Conservation (phyloP, 345 rosid genomes). For the Aethionema arabicum region DNA sequence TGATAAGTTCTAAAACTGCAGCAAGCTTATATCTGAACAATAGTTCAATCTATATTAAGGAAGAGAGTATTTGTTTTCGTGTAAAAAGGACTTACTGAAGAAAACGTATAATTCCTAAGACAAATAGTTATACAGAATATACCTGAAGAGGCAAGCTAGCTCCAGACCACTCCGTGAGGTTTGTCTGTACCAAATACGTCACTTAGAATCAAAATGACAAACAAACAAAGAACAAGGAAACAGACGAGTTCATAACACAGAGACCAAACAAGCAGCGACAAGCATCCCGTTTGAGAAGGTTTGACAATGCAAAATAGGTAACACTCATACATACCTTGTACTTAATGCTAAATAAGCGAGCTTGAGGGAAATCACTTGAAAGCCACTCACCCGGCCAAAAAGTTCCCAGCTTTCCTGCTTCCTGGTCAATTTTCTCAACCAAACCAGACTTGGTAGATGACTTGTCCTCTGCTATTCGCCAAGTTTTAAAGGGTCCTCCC, state of each 20-base stretch:
- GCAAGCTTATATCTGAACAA: constrained; percentile 17
- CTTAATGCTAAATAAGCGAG: constrained; percentile 82
- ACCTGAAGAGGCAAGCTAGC: constrained; percentile 98
- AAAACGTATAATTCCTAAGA: constrained; percentile 1
- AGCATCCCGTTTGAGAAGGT: constrained; percentile 6
- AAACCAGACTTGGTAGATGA: constrained; percentile 89
- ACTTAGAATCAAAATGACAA: constrained; percentile 19
- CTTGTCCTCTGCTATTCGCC: constrained; percentile 93
- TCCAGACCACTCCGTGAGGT: constrained; percentile 93
- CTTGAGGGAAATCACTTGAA: constrained; percentile 76
- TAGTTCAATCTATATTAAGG: neutral
- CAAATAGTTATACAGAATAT: constrained; percentile 8
- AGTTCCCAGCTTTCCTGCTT: constrained; percentile 95
- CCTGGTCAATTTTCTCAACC: constrained; percentile 96
- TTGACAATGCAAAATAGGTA: constrained; percentile 3
- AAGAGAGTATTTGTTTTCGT: neutral
- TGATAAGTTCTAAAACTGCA: neutral
- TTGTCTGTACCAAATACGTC: constrained; percentile 62
- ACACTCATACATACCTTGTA: constrained; percentile 73
- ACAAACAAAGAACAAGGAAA: constrained; percentile 9
- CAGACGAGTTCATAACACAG: constrained; percentile 10
- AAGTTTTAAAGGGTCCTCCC: constrained; percentile 92
- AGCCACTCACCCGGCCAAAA: constrained; percentile 99
- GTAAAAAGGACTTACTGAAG: neutral
- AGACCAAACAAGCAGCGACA: constrained; percentile 5